Evolutionary conservation across 2,329 filamentous ascomycete species (phyloP), one percentile per base, ranked within the genome.

Genomic region (Pseudogymnoascus sp.): DNA sequence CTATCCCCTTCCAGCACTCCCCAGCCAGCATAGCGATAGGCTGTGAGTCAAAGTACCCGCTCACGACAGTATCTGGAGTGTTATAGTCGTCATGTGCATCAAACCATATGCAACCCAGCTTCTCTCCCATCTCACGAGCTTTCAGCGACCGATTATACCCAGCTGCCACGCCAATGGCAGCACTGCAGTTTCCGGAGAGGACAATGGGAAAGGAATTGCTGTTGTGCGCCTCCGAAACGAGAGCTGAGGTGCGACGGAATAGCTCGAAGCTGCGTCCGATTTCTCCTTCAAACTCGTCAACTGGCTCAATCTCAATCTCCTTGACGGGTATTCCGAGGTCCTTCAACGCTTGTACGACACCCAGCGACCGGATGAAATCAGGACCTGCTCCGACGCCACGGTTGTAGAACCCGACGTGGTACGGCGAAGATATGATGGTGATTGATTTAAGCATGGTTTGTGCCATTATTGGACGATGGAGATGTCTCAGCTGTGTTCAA

Each of bases 61-160:
- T 75, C 10, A 69, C 65, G 4, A 74, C 70, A 26, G 73, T 73
- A 22, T 72, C 71, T 0, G 75, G 75, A 0, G 71, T 74, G 50
- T 76, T 73, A 59, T 76, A 72, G 62, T 79, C 77, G 60, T 78
- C 76, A 53, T 79, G 77, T 2, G 76, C 77, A 56, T 79, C 77
- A 59, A 79, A 78, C 69, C 76, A 79, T 10, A 78, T 67, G 40
- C 74, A 77, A 0, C 67, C 68, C 1, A 76, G 67, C 12, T 71
- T 67, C 4, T 63, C 35, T n/a, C 63, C 62, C 0, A 63, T 24
- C 12, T 65, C 19, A 2, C 63, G 61, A 5, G 37, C 22, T 14
- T 8, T 37, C 3, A 26, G 16, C 12, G 56, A 26, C 28, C 33
- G 59, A 10, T 62, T 59, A 4, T 78, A 61, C 0, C 77, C 77